Base-by-base conservation (phyloP, 2,329 filamentous ascomycete genomes). In the Tolypocladium endophyticum region DNA sequence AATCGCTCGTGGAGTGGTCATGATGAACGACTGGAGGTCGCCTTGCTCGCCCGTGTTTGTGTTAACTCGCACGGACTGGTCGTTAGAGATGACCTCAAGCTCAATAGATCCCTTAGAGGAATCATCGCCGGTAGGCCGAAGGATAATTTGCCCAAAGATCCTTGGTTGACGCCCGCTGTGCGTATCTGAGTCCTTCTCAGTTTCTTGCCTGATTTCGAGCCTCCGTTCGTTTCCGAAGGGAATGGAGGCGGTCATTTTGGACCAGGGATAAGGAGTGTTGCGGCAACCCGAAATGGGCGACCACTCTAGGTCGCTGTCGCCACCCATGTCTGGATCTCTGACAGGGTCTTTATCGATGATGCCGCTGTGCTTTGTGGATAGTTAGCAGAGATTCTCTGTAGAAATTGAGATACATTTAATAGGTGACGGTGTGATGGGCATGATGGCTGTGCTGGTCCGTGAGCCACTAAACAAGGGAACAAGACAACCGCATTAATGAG, bases 41-140 rank as follows among this genome's bases (percentile, higher is more conserved):
- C 69, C 64, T 59, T 78, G 66, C 45, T 71, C 63, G 57, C 77
- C 66, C 43, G 72, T 72, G 3, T 69, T 60, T 16, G 75, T 57
- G 6, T 67, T 61, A n/a, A 77, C 63, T 3, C 63, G 56, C 57
- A 84, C 64, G 14, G 67, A 63, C 6, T 75, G 68, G 63, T 81
- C 72, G 63, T 81, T 83, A 59, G 75, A 73, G 33, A 76, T 68
- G 36, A 76, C 68, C 62, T 82, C 74, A 7, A 83, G 56, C 1
- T 77, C 73, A 41, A 82, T 64, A 2, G 66, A 70, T 3, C 78
- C 74, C 2, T 64, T 59, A 0, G 72, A 72, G 3, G 68, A 71
- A 30, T 65, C 35, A 20, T 71, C 67, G 16, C 66, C 45, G 64
- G 69, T 53, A 67, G 74, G 64, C 69, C 77, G 75, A 50, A 84